Conservation (phyloP, 768 basidiomycete species). For the Mrakia hoshinonis region DNA sequence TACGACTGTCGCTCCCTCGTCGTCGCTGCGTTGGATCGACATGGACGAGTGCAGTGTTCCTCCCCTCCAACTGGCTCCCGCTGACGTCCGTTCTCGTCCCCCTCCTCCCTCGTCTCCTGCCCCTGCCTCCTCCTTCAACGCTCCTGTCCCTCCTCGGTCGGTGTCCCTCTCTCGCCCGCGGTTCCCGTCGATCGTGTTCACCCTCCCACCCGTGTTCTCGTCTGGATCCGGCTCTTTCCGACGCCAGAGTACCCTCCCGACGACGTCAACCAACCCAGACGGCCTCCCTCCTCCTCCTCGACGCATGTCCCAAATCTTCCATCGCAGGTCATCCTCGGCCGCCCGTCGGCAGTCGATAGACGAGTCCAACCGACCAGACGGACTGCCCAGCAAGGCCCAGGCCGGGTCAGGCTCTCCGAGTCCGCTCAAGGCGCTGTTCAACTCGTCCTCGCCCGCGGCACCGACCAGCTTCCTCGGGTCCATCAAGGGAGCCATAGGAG, state of each 20-base stretch:
- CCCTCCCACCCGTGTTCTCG: not conserved
- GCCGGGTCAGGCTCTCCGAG: not conserved
- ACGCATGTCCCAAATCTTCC: conserved; percentile 19
- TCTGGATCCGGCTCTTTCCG: not conserved
- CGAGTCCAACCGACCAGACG: not conserved
- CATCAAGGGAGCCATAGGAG: not conserved
- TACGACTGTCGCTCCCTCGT: not conserved
- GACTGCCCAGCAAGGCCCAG: not conserved
- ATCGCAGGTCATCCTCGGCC: not conserved
- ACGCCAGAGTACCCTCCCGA: not conserved
- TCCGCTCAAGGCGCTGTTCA: not conserved
- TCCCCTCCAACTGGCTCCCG: not conserved
- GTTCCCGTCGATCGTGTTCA: not conserved
- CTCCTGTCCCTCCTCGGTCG: not conserved
- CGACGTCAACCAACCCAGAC: not conserved
- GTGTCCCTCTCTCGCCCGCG: not conserved
- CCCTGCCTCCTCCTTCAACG: not conserved
- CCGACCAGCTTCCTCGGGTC: not conserved
- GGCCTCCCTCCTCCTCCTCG: not conserved
- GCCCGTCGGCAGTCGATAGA: not conserved
- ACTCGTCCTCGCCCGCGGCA: not conserved
- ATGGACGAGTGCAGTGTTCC: not conserved
- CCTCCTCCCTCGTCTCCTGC: not conserved
- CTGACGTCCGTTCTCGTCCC: not conserved
- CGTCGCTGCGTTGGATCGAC: not conserved